Conservation (phyloP, 2,329 filamentous ascomycete genomes). For the Sclerotinia trifoliorum region DNA sequence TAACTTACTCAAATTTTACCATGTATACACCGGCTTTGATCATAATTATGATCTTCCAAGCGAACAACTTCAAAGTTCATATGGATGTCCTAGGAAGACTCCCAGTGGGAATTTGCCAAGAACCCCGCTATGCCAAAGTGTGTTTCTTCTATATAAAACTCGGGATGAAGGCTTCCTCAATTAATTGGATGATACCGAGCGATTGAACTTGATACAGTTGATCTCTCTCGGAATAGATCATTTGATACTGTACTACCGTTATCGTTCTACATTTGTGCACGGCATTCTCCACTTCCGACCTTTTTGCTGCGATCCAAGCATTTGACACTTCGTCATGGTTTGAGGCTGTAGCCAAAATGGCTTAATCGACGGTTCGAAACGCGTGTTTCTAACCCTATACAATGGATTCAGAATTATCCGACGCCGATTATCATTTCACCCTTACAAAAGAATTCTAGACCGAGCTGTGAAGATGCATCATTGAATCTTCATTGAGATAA, state of each 20-base stretch:
- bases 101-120: neutral
- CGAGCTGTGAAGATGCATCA: neutral
- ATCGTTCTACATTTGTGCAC: neutral
- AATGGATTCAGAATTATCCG: constrained; percentile 16
- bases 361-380: constrained; percentile 31
- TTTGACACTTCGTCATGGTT: neutral
- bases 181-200: neutral
- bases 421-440: neutral
- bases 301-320: neutral
- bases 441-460: neutral
- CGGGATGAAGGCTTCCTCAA: neutral
- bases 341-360: constrained; percentile 30
- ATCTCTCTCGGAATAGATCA: neutral
- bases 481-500: neutral
- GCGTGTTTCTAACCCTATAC: neutral
- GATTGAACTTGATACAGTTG: constrained; percentile 3
- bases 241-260: constrained; percentile 6
- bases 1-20: neutral
- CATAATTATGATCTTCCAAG: neutral
- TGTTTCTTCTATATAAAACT: neutral
- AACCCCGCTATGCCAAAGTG: neutral
- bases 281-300: neutral
- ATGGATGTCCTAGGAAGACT: neutral
- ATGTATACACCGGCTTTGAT: neutral
- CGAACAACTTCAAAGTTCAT: neutral